Evolutionary conservation across 176 grass and related monocot species (phyloP).

Genomic region (Oryza meyeriana): DNA sequence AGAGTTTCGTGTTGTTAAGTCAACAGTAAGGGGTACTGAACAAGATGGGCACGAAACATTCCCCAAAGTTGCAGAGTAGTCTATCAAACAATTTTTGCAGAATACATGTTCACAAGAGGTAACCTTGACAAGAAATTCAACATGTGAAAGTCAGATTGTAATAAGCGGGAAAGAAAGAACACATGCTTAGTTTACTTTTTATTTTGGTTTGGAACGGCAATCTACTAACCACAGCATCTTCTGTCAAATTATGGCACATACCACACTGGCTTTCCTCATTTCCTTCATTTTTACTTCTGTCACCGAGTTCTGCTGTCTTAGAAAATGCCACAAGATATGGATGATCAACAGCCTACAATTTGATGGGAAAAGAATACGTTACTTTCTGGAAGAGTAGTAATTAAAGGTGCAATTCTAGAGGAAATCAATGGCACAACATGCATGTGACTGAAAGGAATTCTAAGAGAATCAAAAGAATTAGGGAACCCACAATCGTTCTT

Average conservation of each 20-base stretch:
- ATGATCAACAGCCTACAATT: slow-evolving; percentile 86
- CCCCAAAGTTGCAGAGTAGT: slow-evolving; percentile 64
- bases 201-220: neutral
- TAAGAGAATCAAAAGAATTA: slow-evolving; percentile 13
- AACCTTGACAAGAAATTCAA: slow-evolving; percentile 51
- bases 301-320: slow-evolving; percentile 46
- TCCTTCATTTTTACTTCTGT: slow-evolving; percentile 39
- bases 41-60: slow-evolving; percentile 76
- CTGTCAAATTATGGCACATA: slow-evolving; percentile 60
- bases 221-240: slow-evolving; percentile 76
- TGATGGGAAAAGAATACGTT: slow-evolving; percentile 11
- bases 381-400: slow-evolving; percentile 17
- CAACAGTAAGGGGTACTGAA: slow-evolving; percentile 76
- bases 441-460: neutral
- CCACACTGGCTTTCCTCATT: slow-evolving; percentile 56
- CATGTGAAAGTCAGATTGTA: slow-evolving; percentile 2
- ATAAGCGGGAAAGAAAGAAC: slow-evolving; percentile 16
- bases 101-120: slow-evolving; percentile 85
- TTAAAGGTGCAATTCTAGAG: slow-evolving; percentile 17
- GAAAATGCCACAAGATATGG: slow-evolving; percentile 95
- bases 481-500: neutral
- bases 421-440: neutral
- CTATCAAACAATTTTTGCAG: slow-evolving; percentile 88
- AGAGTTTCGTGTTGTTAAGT: slow-evolving; percentile 52
- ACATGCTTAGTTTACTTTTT: neutral